phyloP scores from a whole-genome alignment of 2,329 filamentous ascomycete genomes.

The Beauveria scarabaeidicola region DNA sequence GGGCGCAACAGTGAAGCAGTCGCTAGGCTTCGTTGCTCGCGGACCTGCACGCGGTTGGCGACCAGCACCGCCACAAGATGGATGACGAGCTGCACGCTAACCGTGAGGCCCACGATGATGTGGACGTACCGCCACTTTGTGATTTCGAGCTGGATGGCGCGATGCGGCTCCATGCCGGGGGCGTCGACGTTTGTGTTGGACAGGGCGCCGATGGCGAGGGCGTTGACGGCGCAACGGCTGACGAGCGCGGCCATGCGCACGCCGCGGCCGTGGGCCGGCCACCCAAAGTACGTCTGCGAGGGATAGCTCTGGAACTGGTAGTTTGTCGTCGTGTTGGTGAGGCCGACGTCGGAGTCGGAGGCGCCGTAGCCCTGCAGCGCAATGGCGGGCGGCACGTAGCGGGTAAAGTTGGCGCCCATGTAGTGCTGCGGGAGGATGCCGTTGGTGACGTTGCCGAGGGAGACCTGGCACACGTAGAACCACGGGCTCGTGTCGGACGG shows the following conservation, averaged over 20 bases:
- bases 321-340: conserved; percentile 16
- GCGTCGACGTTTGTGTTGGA: conserved; percentile 20
- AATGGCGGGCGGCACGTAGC: conserved; percentile 28
- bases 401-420: conserved; percentile 26
- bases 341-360: conserved; percentile 13
- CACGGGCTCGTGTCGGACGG: conserved; percentile 26
- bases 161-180: conserved; percentile 21
- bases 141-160: conserved; percentile 22
- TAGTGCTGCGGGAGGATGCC: conserved; percentile 28
- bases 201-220: conserved; percentile 25
- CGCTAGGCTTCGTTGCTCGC: conserved; percentile 18
- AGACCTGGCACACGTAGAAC: conserved; percentile 34
- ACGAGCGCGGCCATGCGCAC: conserved; percentile 28
- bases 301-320: conserved; percentile 34
- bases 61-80: conserved; percentile 16
- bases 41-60: conserved; percentile 22
- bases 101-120: conserved; percentile 25
- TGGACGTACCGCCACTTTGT: conserved; percentile 23
- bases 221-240: conserved; percentile 28
- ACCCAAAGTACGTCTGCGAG: conserved; percentile 30
- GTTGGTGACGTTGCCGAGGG: conserved; percentile 24
- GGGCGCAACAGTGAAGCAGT: conserved; percentile 17
- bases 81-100: conserved; percentile 23
- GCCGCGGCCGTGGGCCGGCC: conserved; percentile 21
- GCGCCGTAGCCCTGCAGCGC: conserved; percentile 32